Base-by-base conservation (phyloP, 352 stramenopile species). In the Phytopythium delawarense region DNA sequence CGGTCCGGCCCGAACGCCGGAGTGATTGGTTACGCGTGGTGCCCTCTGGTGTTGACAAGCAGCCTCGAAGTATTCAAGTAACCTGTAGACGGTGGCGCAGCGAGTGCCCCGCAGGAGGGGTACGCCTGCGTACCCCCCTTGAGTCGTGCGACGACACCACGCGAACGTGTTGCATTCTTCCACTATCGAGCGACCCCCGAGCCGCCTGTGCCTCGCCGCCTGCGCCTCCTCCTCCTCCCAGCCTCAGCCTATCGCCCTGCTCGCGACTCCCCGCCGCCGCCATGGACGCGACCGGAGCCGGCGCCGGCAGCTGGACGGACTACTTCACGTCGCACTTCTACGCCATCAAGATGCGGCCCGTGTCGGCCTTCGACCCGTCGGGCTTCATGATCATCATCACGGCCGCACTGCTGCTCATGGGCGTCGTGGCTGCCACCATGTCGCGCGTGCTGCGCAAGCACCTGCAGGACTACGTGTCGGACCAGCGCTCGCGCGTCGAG, bases 271-370 rank as follows among this genome's bases (percentile, higher is more conserved):
- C n/a, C 28, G 11, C 49, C 30, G 7, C 2, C 45, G 16, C 39
- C 2, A 89, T 91, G 83, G 79, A 87, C 66, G 15, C 40, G 23
- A 7, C 39, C 37, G 23, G 37, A 7, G 6, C 13, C 55, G 28
- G 53, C 53, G 12, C 2, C 55, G 40, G 55, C 39, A 82, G 66
- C 74, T 92, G 79, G 84, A 76, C 62, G 32, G 65, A 75, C 61
- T 90, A 91, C 71, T 83, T 92, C 61, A 83, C 78, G 40, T 85
- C 84, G 59, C 86, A 95, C 65, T 95, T 95, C 72, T 88, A 92
- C 72, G 81, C 76, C 34, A 80, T 89, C 72, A 89, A 92, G 69
- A 88, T 87, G 67, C 79, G 81, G 18, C 86, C 86, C 34, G 86
- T 91, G 57, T 93, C 86, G 64, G 76, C 80, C 23, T 93, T 94